Evolutionary conservation across 139 green algal species (phyloP).

Genomic region (Ettlia oleoabundans): DNA sequence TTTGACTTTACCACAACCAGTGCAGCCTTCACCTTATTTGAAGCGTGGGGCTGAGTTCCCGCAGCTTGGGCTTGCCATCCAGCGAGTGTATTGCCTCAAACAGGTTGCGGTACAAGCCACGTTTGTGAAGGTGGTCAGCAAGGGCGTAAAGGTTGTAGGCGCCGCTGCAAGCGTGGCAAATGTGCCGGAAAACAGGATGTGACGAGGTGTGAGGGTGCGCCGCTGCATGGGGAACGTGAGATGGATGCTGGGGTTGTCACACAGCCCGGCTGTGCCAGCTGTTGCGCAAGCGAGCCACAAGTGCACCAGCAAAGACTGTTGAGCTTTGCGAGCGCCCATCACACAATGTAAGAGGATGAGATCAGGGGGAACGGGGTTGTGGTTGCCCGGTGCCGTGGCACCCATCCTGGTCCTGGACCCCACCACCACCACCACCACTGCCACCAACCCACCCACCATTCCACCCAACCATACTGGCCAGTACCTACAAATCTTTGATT

Average conservation of each 20-base stretch:
- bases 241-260: too few relatives aligned
- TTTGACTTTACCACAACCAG: too few relatives aligned
- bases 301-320: too few relatives aligned
- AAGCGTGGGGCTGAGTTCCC: slow-evolving; percentile 71
- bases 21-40: slow-evolving; percentile 46
- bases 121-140: slow-evolving; percentile 78
- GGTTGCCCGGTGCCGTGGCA: not conserved
- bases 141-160: slow-evolving; percentile 84
- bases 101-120: slow-evolving; percentile 78
- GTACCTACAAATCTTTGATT: too few relatives aligned
- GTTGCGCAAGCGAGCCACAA: too few relatives aligned
- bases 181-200: not conserved
- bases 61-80: slow-evolving; percentile 54
- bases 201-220: not conserved
- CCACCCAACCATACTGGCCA: not conserved
- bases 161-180: slow-evolving; percentile 41
- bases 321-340: too few relatives aligned
- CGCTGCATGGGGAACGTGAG: not conserved
- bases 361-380: too few relatives aligned
- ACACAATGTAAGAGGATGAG: too few relatives aligned
- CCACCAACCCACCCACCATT: slow-evolving; percentile 43
- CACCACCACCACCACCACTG: not conserved
- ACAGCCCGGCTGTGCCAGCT: too few relatives aligned
- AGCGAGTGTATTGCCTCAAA: slow-evolving; percentile 63
- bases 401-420: not conserved